Percentiles rank a stretch among this genome's conserved stretches.
phyloP scores from a whole-genome alignment of 2,329 filamentous ascomycete species.

The Coccinonectria pachysandricola region DNA sequence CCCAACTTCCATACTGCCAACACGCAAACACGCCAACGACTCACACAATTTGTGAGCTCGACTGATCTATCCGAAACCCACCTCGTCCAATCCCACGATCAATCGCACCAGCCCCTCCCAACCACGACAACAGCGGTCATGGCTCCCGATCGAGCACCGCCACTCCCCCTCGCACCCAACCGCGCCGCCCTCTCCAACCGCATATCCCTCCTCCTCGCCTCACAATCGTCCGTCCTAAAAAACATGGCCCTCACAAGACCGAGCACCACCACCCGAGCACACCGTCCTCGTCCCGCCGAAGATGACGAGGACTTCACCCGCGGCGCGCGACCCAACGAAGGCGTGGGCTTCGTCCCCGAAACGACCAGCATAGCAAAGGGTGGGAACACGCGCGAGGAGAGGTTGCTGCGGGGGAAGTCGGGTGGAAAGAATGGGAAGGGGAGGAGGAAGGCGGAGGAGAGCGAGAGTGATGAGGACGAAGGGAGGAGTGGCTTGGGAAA shows the following conservation, averaged over 20 bases:
- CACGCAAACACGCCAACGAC: too few species aligned
- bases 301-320: slow-evolving; percentile 19
- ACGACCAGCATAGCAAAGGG: slow-evolving; percentile 12
- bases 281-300: slow-evolving; percentile 7
- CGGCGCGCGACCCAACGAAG: slow-evolving; percentile 24
- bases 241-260: slow-evolving; percentile 18
- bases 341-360: slow-evolving; percentile 29
- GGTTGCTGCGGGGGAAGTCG: slow-evolving; percentile 22
- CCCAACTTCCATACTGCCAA: neutral
- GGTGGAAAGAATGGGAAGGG: slow-evolving; percentile 8
- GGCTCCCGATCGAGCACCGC: slow-evolving; percentile 13
- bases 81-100: too few species aligned
- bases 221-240: slow-evolving; percentile 24
- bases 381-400: slow-evolving; percentile 17
- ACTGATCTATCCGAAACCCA: neutral
- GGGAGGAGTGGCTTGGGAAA: slow-evolving; percentile 29
- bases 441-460: slow-evolving; percentile 13
- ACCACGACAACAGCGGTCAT: too few species aligned
- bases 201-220: slow-evolving; percentile 29
- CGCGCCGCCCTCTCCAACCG: slow-evolving; percentile 31
- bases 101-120: too few species aligned
- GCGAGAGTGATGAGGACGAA: slow-evolving; percentile 26
- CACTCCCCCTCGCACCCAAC: slow-evolving; percentile 28
- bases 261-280: slow-evolving; percentile 2
- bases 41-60: too few species aligned